A percentile compares a stretch with the other conserved stretches of the same genome.
Evolutionary conservation across 2,329 filamentous ascomycete species (phyloP).

Genomic region (Arthrobotrys iridis): DNA sequence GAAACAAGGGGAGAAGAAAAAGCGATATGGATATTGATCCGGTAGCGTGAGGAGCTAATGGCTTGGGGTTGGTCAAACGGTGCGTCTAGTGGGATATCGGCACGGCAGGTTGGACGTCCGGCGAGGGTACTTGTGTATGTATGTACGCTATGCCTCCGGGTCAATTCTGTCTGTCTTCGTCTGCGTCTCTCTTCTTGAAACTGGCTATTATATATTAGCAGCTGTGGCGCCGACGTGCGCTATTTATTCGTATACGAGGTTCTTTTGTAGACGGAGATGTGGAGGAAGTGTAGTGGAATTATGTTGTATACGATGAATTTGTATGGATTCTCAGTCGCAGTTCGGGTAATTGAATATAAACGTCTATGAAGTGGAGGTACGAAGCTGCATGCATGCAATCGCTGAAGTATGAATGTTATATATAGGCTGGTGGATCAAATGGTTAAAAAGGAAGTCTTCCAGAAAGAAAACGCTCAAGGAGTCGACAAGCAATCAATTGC

Average conservation of each 20-base stretch:
- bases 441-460: slow-evolving; percentile 17
- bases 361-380: slow-evolving; percentile 17
- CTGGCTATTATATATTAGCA: slow-evolving; percentile 31
- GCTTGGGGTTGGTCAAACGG: slow-evolving; percentile 37
- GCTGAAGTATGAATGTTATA: slow-evolving; percentile 6
- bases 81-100: slow-evolving; percentile 14
- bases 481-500: not conserved
- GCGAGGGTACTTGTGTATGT: not conserved
- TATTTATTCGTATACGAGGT: slow-evolving; percentile 39
- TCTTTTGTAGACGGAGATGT: not conserved
- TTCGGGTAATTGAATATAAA: slow-evolving; percentile 30
- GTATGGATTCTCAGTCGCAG: not conserved
- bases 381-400: slow-evolving; percentile 31
- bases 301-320: not conserved
- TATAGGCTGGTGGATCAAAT: slow-evolving; percentile 38
- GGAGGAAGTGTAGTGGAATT: not conserved
- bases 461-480: slow-evolving; percentile 2
- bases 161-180: slow-evolving; percentile 3
- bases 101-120: slow-evolving; percentile 20
- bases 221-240: slow-evolving; percentile 30
- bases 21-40: too few relatives aligned
- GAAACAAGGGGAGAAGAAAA: slow-evolving; percentile 1
- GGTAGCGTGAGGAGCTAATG: slow-evolving; percentile 9
- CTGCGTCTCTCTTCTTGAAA: slow-evolving; percentile 29
- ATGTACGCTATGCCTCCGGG: slow-evolving; percentile 8